phyloP scores from a whole-genome alignment of 2,329 filamentous ascomycete genomes.

The Drechslerella dactyloides region DNA sequence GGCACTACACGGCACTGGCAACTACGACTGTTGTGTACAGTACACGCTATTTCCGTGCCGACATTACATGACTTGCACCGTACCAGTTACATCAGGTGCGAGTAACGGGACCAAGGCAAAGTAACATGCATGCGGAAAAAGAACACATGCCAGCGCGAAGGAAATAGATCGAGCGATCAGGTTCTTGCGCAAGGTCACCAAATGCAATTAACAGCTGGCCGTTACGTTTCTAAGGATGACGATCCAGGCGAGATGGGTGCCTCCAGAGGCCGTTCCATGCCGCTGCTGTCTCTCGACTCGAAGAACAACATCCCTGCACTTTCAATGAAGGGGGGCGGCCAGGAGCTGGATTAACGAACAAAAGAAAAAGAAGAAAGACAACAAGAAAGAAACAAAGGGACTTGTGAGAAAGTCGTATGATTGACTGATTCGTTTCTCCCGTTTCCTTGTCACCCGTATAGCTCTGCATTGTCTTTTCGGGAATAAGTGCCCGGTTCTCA shows the following conservation, averaged over 20 bases:
- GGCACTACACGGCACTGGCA: background rate
- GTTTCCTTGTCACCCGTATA: conserved; percentile 3
- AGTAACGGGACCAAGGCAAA: conserved; percentile 25
- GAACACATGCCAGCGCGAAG: background rate
- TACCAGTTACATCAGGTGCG: conserved; percentile 14
- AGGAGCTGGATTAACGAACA: conserved; percentile 19
- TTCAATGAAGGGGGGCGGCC: conserved; percentile 23
- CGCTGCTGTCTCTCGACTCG: conserved; percentile 17
- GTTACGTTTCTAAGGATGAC: conserved; percentile 45
- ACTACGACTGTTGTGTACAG: no score
- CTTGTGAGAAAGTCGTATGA: conserved; percentile 17
- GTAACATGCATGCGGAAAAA: conserved; percentile 25
- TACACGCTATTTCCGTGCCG: no score
- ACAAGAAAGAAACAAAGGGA: no score
- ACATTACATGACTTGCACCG: conserved; percentile 9
- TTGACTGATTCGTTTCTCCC: conserved; percentile 3
- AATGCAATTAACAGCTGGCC: conserved; percentile 41
- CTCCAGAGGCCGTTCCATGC: conserved; percentile 44
- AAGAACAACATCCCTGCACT: conserved; percentile 32
- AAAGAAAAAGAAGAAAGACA: conserved; percentile 22
- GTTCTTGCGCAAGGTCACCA: conserved; percentile 27
- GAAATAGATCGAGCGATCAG: conserved; percentile 6
- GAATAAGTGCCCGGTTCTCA: conserved; percentile 31
- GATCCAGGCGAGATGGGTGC: conserved; percentile 39
- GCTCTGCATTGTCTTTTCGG: conserved; percentile 16